Evolutionary conservation across 2,329 filamentous ascomycete genomes (phyloP).

Genomic region (Aspergillus puulaauensis): DNA sequence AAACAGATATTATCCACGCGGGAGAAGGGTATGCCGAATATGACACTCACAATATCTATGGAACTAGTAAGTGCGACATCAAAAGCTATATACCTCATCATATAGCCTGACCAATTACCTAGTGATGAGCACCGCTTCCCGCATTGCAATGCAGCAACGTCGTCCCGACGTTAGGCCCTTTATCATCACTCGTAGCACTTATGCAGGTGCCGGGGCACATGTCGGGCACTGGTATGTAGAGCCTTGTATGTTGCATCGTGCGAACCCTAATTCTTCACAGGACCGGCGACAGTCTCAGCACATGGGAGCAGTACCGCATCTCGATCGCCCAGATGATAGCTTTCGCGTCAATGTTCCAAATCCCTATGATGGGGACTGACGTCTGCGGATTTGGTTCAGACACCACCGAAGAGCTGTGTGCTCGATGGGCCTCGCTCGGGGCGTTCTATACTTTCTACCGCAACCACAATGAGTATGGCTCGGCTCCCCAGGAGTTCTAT

Average conservation of each 20-base stretch:
- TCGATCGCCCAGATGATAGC: conserved; percentile 60
- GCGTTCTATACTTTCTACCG: conserved; percentile 76
- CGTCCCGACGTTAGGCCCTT: conserved; percentile 65
- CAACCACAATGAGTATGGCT: conserved; percentile 62
- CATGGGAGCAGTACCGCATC: conserved; percentile 60
- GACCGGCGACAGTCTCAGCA: conserved; percentile 61
- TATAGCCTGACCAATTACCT: not conserved
- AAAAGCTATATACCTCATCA: not conserved
- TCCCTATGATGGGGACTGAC: conserved; percentile 69
- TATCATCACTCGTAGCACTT: conserved; percentile 74
- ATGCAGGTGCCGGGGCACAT: conserved; percentile 66
- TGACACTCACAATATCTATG: conserved; percentile 77
- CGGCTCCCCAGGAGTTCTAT: conserved; percentile 70
- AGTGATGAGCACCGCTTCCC: conserved; percentile 69
- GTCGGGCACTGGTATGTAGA: conserved; percentile 54
- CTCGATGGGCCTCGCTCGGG: conserved; percentile 72
- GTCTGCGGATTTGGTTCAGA: conserved; percentile 74
- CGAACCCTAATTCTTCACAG: conserved; percentile 19
- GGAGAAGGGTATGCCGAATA: conserved; percentile 65
- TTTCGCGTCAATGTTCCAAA: conserved; percentile 65
- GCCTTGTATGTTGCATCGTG: not conserved
- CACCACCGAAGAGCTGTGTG: conserved; percentile 67
- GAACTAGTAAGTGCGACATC: conserved; percentile 49
- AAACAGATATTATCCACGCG: conserved; percentile 64
- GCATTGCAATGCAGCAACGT: conserved; percentile 64